Evolutionary conservation across 176 grass and related monocot species (phyloP), one percentile per base, ranked within the genome.

Genomic region (Carex myosuroides): DNA sequence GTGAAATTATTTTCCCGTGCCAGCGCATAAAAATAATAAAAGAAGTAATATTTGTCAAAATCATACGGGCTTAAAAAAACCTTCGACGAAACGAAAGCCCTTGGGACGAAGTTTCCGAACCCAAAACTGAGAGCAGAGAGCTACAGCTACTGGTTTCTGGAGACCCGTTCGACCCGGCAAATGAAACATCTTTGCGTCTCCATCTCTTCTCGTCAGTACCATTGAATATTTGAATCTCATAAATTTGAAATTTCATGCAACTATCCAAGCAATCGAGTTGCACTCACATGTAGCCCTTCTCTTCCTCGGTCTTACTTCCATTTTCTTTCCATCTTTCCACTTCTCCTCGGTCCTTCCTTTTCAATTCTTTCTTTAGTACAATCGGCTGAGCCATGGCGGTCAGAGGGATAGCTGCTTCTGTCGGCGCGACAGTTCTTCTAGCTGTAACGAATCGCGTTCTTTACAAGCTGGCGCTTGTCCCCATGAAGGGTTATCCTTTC

Each of bases 381-480:
- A 62, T 62, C 60, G 60, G 21, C 60, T 62, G 21, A 62, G 60
- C 84, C 52, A 89, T 85, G 82, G 69, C 68, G 80, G 84, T 60
- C 58, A 12, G 58, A 76, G 91, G 60, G 6, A 83, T 79, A 12
- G 83, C 67, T 41, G 83, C 84, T 18, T 81, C 86, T 41, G 87
- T 85, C 4, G 85, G 82, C 32, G 83, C 89, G 69, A 78, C 90
- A n/a, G 83, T 89, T 74, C 22, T 89, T 11, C 84, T 97, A 17
- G 92, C 92, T 11, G 87, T 97, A 46, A 86, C 89, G 64, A 97
- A 97, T 82, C 95, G 95, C 58, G 92, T 98, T 52, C 87, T 98
- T 35, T 98, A 94, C 82, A 98, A 98, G 84, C 92, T 98, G 46
- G 92, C 92, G 14, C 90, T 98, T 30, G 90, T 98, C 13, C 92